Evolutionary conservation across 495 filamentous ascomycete species (phyloP).

Genomic region (Rostrohypoxylon terebratum): DNA sequence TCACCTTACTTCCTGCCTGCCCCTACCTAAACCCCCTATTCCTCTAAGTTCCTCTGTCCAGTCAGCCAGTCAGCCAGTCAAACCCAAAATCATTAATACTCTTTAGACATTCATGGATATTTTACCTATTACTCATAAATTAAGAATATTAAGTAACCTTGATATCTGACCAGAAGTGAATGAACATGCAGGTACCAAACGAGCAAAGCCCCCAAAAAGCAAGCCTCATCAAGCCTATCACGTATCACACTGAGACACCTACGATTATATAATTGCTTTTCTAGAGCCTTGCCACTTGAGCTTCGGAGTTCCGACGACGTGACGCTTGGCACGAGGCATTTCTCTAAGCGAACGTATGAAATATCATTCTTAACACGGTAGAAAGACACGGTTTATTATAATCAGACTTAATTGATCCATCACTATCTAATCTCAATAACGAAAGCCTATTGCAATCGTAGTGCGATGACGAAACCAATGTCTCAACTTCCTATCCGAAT

Average conservation of each 20-base stretch:
- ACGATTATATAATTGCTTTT: not conserved
- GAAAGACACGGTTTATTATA: not conserved
- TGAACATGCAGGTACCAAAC: constrained; percentile 41
- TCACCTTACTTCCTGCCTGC: not conserved
- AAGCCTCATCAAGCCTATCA: constrained; percentile 9
- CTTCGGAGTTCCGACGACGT: not conserved
- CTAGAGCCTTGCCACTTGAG: not conserved
- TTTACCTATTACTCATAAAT: not conserved
- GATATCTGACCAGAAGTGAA: constrained; percentile 17
- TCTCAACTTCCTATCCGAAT: not conserved
- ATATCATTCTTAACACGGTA: not conserved
- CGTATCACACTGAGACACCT: not conserved
- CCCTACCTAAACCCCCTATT: not conserved
- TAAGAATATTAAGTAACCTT: not conserved
- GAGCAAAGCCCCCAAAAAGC: not conserved
- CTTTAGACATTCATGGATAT: constrained; percentile 1
- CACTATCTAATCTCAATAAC: not conserved
- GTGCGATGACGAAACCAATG: not conserved
- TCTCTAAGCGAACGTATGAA: not conserved
- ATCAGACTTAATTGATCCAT: not conserved
- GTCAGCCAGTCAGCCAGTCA: not conserved
- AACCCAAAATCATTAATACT: not conserved
- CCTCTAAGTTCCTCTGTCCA: not conserved
- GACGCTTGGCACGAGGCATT: not conserved
- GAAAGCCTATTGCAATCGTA: not conserved